Evolutionary conservation across 176 grass and related monocot species (phyloP), one percentile per base, ranked within the genome.

Genomic region (Carex kokanica): DNA sequence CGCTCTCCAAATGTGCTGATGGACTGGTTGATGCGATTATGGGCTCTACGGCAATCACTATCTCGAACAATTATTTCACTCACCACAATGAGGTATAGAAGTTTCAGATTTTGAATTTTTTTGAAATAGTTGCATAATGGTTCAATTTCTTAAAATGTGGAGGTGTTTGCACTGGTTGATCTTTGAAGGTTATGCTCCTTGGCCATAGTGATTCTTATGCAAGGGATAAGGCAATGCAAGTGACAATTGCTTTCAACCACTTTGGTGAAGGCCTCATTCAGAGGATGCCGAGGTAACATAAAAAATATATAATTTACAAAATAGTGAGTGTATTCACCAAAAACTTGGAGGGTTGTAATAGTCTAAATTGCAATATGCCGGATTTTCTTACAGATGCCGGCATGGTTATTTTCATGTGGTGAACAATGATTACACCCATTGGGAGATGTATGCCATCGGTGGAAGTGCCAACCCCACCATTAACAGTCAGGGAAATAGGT

Each of bases 241-340:
- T 96, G 40, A 96, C 93, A 3, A 96, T 96, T 49, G 93, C 93
- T 31, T 96, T 96, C 85, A 96, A 96, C 85, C 93, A 96, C 81
- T 96, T 96, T 5, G 93, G 93, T 0, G 91, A 93, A 84, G 93
- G 91, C 8, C 90, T 96, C 21, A 91, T 96, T 57, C 93, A 66
- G 15, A 86, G 84, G 20, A 84, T 84, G 83, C 56, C 83, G 0
- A 74, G 83, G 83, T 84, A 84, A 75, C 15, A 69, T 72, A 25
- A 54, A 83, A 82, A 83, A 0, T 6, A 53, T 24, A 56, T 2
- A 73, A 29, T 69, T 67, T 11, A 21, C 0, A 68, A 53, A 52
- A 51, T 24, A 53, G 43, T 23, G 5, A 43, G 21, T 67, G 67
- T 25, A 5, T 51, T 31, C 52, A 74, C 31, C 17, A 53, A 49